Base-by-base conservation (phyloP, 139 green algal species). In the Gonium pectorale region DNA sequence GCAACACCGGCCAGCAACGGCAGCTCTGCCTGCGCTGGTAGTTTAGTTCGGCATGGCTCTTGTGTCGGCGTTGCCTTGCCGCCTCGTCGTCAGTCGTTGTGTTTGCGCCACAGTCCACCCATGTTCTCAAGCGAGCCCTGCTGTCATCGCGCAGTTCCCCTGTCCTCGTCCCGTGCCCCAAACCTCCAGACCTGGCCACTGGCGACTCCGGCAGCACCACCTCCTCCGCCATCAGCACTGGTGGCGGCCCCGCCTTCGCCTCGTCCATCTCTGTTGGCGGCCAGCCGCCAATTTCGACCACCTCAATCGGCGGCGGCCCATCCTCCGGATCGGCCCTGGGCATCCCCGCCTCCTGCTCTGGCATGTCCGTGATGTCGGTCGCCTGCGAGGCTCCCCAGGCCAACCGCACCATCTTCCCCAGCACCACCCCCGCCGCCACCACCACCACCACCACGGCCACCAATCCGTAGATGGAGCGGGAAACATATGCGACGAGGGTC, bases 321-420 rank as follows among this genome's bases (percentile, higher is more conserved):
- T 7, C 3, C 67, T 56, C 38, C n/a, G 4, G 27, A 7, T 37
- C 40, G 3, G 37, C 56, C 1, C 73, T 81, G 24, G n/a, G 29
- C 73, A 54, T 81, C 38, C 73, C 73, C 37, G 56, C 73, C 37
- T 41, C 38, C 8, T 17, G 73, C 73, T 81, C 73, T 5, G 73
- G 73, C 38, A 37, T 81, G 26, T 31, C 73, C 27, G 56, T 81
- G 13, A 5, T 33, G 9, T 81, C 73, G 2, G 29, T 33, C 5
- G 33, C 37, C 5, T 81, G 73, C 73, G 27, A 4, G 0, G 73
- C 69, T 56, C 54, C 73, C 54, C 35, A 7, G 24, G 44, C 35
- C 27, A 41, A 26, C 24, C 54, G 56, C 26, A n/a, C 29, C 9
- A 81, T 81, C 46, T 67, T 68, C 26, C 26, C 51, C 2, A 17